Percentiles rank a stretch among this genome's conserved stretches.
Conservation (phyloP, 2,329 filamentous ascomycete species). For the Trichoderma oligosporum region DNA sequence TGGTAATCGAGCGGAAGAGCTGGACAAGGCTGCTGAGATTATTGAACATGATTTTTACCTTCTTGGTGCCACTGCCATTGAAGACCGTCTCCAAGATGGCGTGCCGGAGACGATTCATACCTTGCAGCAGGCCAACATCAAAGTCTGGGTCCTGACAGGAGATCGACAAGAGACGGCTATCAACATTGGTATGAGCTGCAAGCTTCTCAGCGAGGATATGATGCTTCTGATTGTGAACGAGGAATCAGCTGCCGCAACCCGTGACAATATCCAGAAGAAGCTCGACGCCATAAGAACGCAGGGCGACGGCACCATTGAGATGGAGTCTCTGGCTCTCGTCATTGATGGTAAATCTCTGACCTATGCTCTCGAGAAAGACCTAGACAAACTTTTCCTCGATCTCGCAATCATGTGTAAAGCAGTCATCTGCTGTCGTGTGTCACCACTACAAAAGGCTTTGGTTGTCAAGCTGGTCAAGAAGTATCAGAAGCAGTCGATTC, state of each 20-base stretch:
- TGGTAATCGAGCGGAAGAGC: constrained; percentile 86
- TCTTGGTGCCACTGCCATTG: constrained; percentile 92
- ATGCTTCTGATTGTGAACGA: constrained; percentile 95
- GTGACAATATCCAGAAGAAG: constrained; percentile 90
- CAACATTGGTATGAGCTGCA: constrained; percentile 99
- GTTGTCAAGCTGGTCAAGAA: constrained; percentile 98
- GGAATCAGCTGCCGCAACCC: constrained; percentile 71
- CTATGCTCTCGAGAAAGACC: constrained; percentile 84
- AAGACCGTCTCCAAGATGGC: constrained; percentile 93
- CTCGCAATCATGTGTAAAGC: constrained; percentile 95
- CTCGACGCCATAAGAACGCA: constrained; percentile 85
- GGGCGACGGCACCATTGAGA: constrained; percentile 68
- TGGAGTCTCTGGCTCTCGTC: constrained; percentile 83
- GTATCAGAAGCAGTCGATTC: constrained; percentile 79
- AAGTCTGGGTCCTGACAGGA: constrained; percentile 96
- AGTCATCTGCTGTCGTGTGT: constrained; percentile 97
- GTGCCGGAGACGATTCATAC: constrained; percentile 98
- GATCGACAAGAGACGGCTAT: constrained; percentile 98
- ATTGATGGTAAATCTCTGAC: constrained; percentile 97
- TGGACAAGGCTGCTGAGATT: constrained; percentile 94
- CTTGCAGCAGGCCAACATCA: constrained; percentile 92
- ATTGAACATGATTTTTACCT: constrained; percentile 91
- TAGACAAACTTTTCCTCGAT: constrained; percentile 91
- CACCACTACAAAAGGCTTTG: constrained; percentile 91
- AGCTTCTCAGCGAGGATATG: constrained; percentile 98